Conservation (phyloP, 1,284 basidiomycete species). For the Termitomyces sp. region DNA sequence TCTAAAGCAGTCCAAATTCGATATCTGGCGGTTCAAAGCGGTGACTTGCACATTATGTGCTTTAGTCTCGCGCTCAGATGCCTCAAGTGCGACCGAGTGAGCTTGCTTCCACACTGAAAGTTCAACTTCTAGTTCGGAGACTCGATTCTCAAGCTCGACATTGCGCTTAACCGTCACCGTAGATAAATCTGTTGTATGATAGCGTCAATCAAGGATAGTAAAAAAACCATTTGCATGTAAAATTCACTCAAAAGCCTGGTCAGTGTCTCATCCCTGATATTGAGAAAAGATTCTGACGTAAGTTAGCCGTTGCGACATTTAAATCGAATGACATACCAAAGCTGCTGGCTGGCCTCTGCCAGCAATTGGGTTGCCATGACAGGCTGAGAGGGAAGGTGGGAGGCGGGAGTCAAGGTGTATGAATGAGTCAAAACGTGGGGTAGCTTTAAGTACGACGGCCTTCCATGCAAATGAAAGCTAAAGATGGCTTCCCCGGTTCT, state of each 20-base stretch:
- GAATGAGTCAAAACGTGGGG: slow-evolving; percentile 27
- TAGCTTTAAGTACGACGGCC: slow-evolving; percentile 38
- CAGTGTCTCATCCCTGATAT: slow-evolving; percentile 58
- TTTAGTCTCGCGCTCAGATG: slow-evolving; percentile 52
- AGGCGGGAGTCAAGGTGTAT: slow-evolving; percentile 32
- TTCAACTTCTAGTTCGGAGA: slow-evolving; percentile 65
- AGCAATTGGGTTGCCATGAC: slow-evolving; percentile 51
- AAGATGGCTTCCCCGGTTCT: slow-evolving; percentile 38
- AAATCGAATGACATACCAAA: slow-evolving; percentile 41
- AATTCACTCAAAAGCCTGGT: slow-evolving; percentile 50
- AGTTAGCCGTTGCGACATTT: slow-evolving; percentile 7
- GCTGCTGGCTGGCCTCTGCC: slow-evolving; percentile 53
- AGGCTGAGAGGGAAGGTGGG: slow-evolving; percentile 31
- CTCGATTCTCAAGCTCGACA: slow-evolving; percentile 51
- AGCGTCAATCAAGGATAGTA: slow-evolving; percentile 8
- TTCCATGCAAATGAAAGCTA: slow-evolving; percentile 38
- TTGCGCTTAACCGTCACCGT: slow-evolving; percentile 59
- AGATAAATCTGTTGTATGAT: slow-evolving; percentile 47
- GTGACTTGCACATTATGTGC: slow-evolving; percentile 60
- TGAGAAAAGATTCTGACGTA: slow-evolving; percentile 17
- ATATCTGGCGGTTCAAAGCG: slow-evolving; percentile 55
- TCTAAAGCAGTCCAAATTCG: slow-evolving; percentile 49
- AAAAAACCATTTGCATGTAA: slow-evolving; percentile 1
- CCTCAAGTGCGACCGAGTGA: slow-evolving; percentile 52
- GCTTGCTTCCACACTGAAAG: slow-evolving; percentile 66